Evolutionary conservation across 768 basidiomycete species (phyloP), one percentile per base, ranked within the genome.

Genomic region (Tricholoma terreum): DNA sequence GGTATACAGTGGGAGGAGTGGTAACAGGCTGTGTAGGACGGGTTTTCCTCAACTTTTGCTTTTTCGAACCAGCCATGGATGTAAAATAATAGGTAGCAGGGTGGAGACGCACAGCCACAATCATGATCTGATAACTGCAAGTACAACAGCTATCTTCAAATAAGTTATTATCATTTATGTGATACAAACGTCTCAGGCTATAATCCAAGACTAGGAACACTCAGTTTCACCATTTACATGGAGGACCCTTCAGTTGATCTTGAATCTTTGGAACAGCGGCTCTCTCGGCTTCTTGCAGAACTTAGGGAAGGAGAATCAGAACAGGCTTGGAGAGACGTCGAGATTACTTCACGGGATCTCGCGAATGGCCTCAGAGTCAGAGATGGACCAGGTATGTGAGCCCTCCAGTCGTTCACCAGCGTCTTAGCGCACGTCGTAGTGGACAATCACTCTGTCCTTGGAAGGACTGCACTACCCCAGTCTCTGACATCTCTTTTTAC

Each of bases 371-470:
- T 92, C 52, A 79, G 89, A 43, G 70, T 79, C 53, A 81, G 77
- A 67, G 80, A 85, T 65, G 74, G 74, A 31, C 59, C 76, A 70
- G 80, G 86, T 84, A 54, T 46, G 76, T 21, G 54, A 52, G 50
- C 12, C 15, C 22, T 55, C 27, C 49, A 34, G 21, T 27, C 9
- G 17, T 27, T 60, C 19, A 30, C 34, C 27, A 30, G 7, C 17
- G 35, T 43, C 45, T 55, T 59, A 21, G 61, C 60, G 61, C 60
- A 38, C 56, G n/a, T 59, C 56, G 50, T 67, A 89, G 88, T 81
- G 61, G 89, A 92, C 67, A 81, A 84, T 60, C 90, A 89, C 69
- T 82, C 87, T 10, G 67, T 77, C 51, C 78, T 93, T 27, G 92
- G 91, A 54, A 76, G 74, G 65, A 82, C 85, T 4, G 65, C 79